phyloP scores from a whole-genome alignment of 495 filamentous ascomycete species.

The Trichoderma erinaceum region DNA sequence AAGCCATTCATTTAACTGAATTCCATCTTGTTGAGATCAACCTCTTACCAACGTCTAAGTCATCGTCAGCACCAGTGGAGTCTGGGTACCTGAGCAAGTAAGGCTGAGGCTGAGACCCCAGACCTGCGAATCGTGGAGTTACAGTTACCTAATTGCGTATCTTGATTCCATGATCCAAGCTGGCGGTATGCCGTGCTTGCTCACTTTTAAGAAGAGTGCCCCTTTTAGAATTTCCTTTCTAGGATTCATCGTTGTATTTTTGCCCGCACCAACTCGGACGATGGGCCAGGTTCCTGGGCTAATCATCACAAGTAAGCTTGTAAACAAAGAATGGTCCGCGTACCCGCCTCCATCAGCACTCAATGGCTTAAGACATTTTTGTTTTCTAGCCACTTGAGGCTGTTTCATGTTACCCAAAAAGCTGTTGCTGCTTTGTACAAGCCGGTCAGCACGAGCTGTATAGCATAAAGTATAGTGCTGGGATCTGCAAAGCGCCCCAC shows the following conservation, averaged over 20 bases:
- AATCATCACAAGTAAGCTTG: background rate
- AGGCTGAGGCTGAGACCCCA: constrained; percentile 1
- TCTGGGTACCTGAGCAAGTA: background rate
- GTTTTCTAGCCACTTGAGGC: background rate
- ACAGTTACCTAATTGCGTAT: background rate
- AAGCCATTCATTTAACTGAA: background rate
- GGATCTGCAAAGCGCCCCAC: background rate
- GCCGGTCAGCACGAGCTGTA: background rate
- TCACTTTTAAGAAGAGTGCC: background rate
- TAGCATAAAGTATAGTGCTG: background rate
- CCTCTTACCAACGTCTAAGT: background rate
- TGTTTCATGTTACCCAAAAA: background rate
- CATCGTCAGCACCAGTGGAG: background rate
- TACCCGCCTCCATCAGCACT: background rate
- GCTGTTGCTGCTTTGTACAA: background rate
- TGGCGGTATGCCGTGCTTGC: background rate
- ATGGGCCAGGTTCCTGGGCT: background rate
- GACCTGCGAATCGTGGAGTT: background rate
- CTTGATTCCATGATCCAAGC: background rate
- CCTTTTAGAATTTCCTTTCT: background rate
- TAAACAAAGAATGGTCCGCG: background rate
- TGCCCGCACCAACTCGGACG: constrained; percentile 1
- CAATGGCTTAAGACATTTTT: background rate
- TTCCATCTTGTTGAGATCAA: background rate
- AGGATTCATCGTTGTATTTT: background rate